Evolutionary conservation across 306 rosid species (phyloP).

Genomic region (Cicer bijugum): DNA sequence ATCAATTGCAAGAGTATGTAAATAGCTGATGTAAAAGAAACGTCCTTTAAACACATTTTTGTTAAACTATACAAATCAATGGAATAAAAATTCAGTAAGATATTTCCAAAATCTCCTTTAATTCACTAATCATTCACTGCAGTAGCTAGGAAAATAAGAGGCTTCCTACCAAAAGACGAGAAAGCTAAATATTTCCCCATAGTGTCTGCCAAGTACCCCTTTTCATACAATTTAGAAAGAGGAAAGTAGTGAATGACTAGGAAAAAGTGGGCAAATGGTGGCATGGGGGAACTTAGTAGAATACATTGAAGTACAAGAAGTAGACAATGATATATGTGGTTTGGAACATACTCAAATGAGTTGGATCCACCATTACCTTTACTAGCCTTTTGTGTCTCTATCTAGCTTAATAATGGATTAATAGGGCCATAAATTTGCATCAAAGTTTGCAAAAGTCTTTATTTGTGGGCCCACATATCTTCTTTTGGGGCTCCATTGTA

Average conservation of each 20-base stretch:
- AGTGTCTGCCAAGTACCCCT: conserved; percentile 43
- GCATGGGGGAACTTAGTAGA: conserved; percentile 10
- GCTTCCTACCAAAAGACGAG: conserved; percentile 60
- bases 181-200: conserved; percentile 47
- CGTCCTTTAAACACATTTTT: conserved; percentile 24
- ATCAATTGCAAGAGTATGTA: neutral
- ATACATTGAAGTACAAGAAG: conserved; percentile 49
- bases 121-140: conserved; percentile 55
- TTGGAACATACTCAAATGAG: conserved; percentile 60
- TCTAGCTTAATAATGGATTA: conserved; percentile 43
- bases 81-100: conserved; percentile 49
- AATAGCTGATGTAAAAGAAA: neutral
- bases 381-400: conserved; percentile 45
- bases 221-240: conserved; percentile 33
- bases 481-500: conserved; percentile 51
- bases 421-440: conserved; percentile 38
- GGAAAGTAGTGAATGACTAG: conserved; percentile 15
- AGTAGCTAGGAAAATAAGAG: conserved; percentile 42
- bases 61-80: conserved; percentile 38
- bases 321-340: conserved; percentile 58
- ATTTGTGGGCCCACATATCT: conserved; percentile 55
- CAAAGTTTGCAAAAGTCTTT: conserved; percentile 59
- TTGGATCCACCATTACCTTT: conserved; percentile 63
- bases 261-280: conserved; percentile 41
- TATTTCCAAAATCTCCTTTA: conserved; percentile 49